Conservation (phyloP, 1,139 yeast genomes). For the Lodderomyces jiufengensis region DNA sequence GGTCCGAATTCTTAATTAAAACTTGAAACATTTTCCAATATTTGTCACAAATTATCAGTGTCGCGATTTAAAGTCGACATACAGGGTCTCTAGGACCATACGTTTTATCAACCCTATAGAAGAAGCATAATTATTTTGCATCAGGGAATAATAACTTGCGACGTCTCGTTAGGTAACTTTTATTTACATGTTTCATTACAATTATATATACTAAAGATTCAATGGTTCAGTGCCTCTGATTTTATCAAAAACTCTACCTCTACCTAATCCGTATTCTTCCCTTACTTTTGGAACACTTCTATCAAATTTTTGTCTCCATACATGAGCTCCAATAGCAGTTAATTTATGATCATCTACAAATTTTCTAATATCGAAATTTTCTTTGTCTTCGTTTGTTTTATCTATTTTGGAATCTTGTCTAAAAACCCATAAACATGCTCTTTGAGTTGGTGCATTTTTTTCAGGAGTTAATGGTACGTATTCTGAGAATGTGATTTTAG, state of each 20-base stretch:
- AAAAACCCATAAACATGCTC: conserved; percentile 89
- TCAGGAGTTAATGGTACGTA: conserved; percentile 89
- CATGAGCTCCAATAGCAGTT: conserved; percentile 82
- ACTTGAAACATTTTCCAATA: too few relatives aligned
- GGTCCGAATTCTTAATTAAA: too few relatives aligned
- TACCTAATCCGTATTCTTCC: conserved; percentile 63
- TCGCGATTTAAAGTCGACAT: too few relatives aligned
- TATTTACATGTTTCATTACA: too few relatives aligned
- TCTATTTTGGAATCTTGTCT: conserved; percentile 48
- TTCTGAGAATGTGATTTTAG: conserved; percentile 43
- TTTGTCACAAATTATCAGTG: too few relatives aligned
- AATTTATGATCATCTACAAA: conserved; percentile 57
- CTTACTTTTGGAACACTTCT: conserved; percentile 67
- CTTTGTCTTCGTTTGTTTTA: conserved; percentile 21
- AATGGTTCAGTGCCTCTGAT: conserved; percentile 33
- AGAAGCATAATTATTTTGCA: too few relatives aligned
- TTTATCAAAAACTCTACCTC: conserved; percentile 72
- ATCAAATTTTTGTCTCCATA: conserved; percentile 88
- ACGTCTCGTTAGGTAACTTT: too few relatives aligned
- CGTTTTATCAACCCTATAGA: too few relatives aligned
- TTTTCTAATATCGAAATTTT: conserved; percentile 65
- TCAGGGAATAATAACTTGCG: too few relatives aligned
- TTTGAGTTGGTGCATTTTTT: conserved; percentile 76
- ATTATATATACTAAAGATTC: conserved; percentile 1
- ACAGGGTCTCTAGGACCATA: too few relatives aligned